These are phyloP conservation scores for Crithidia bombi DNA, from an alignment of 208 protist genomes.

Conservation along the genomic window DNA sequence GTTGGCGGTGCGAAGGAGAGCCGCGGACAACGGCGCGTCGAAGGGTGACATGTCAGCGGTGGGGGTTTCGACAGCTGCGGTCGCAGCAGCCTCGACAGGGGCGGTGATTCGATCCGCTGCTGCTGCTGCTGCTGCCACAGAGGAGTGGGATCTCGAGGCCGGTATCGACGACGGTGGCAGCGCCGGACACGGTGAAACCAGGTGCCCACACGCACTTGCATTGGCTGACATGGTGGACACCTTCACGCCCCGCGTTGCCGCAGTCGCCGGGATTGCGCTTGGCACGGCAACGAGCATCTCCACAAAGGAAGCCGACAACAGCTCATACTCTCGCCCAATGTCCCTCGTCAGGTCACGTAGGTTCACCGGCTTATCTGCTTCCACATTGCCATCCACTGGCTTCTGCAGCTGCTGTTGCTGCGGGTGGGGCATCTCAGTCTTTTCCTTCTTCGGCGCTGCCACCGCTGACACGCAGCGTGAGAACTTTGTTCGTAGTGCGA, in stretches of 20 bases:
- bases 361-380: not conserved
- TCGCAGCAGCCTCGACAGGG: no score
- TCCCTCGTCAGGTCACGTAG: not conserved
- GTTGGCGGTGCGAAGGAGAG: not conserved
- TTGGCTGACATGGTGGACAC: not conserved
- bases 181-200: not conserved
- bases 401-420: not conserved
- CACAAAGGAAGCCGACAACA: slow-evolving; percentile 3
- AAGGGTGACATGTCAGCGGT: not conserved
- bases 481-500: not conserved
- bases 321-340: slow-evolving; percentile 2
- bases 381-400: not conserved
- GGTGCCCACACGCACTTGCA: not conserved
- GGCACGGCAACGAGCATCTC: not conserved
- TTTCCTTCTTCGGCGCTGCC: no score
- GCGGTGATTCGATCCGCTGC: no score
- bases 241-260: not conserved
- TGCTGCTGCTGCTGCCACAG: no score
- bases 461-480: no score
- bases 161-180: not conserved
- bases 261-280: not conserved
- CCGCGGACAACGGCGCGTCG: not conserved
- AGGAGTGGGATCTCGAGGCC: no score
- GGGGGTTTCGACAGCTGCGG: not conserved
- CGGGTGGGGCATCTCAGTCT: no score